These are phyloP conservation scores for Flaveria sonorensis DNA, from an alignment of 129 eudicot species.

Conservation along the genomic window DNA sequence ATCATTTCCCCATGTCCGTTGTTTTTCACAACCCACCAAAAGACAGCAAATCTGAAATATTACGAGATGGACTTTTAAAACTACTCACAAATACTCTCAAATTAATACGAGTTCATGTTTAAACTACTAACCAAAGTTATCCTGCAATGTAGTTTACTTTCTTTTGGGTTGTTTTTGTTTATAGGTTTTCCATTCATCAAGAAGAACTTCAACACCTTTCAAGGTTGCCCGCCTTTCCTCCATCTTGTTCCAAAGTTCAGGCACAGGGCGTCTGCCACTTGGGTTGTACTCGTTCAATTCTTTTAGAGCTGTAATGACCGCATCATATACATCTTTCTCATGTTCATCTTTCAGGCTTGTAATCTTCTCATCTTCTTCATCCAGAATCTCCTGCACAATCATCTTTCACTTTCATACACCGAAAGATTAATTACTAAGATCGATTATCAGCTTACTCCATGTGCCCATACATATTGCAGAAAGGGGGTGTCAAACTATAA, in stretches of 20 bases:
- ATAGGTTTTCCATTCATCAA: slow-evolving; percentile 15
- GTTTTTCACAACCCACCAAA: too few relatives aligned
- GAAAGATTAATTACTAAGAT: not conserved
- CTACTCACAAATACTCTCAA: too few relatives aligned
- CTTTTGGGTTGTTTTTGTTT: not conserved
- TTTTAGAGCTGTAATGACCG: slow-evolving; percentile 42
- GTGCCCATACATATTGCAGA: too few relatives aligned
- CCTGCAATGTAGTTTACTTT: too few relatives aligned
- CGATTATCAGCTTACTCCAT: not conserved
- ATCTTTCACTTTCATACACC: not conserved
- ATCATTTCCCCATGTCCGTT: too few relatives aligned
- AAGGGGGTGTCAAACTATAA: too few relatives aligned
- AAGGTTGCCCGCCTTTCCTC: slow-evolving; percentile 39
- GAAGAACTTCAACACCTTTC: slow-evolving; percentile 25
- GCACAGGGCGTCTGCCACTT: slow-evolving; percentile 40
- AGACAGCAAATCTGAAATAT: not conserved
- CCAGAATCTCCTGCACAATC: slow-evolving; percentile 42
- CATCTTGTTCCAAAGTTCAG: slow-evolving; percentile 47
- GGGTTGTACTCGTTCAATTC: slow-evolving; percentile 48
- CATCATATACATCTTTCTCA: slow-evolving; percentile 29
- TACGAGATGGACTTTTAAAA: too few relatives aligned
- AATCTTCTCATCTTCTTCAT: slow-evolving; percentile 44
- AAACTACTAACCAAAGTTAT: not conserved
- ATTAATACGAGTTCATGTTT: not conserved
- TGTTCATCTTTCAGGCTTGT: slow-evolving; percentile 23